phyloP scores from a whole-genome alignment of 164 flowering plant genomes.

The Aristolochia contorta region DNA sequence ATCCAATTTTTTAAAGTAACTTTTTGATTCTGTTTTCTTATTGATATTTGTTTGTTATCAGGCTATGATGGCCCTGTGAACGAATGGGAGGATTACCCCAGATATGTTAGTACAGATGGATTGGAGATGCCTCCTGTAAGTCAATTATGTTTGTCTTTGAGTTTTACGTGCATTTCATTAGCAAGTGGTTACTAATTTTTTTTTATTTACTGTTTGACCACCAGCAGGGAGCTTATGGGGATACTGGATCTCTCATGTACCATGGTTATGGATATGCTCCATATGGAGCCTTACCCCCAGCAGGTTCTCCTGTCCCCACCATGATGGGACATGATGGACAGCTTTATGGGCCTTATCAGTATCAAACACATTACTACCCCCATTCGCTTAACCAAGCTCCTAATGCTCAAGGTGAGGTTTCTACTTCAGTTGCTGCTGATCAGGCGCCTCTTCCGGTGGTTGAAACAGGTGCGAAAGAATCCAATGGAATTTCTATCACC shows the following conservation, averaged over 20 bases:
- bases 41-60: constrained; percentile 10
- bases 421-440: constrained; percentile 38
- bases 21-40: background rate
- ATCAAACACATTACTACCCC: constrained; percentile 50
- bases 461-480: constrained; percentile 31
- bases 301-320: constrained; percentile 60
- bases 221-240: constrained; percentile 59
- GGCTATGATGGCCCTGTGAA: constrained; percentile 49
- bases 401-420: constrained; percentile 28
- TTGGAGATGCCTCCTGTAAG: constrained; percentile 62
- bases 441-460: constrained; percentile 43
- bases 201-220: background rate
- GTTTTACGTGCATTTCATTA: background rate
- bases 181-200: background rate
- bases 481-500: constrained; percentile 26
- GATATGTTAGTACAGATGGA: constrained; percentile 47
- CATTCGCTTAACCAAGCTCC: constrained; percentile 28
- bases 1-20: background rate
- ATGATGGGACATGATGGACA: constrained; percentile 74
- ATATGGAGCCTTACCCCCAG: constrained; percentile 60
- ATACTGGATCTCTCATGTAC: constrained; percentile 50
- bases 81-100: constrained; percentile 57
- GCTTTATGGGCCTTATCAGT: constrained; percentile 70
- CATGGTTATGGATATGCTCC: constrained; percentile 72
- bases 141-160: constrained; percentile 2